These are phyloP conservation scores for Cutaneotrichosporon sp. DNA, from an alignment of 1,284 basidiomycete species.

Conservation along the genomic window DNA sequence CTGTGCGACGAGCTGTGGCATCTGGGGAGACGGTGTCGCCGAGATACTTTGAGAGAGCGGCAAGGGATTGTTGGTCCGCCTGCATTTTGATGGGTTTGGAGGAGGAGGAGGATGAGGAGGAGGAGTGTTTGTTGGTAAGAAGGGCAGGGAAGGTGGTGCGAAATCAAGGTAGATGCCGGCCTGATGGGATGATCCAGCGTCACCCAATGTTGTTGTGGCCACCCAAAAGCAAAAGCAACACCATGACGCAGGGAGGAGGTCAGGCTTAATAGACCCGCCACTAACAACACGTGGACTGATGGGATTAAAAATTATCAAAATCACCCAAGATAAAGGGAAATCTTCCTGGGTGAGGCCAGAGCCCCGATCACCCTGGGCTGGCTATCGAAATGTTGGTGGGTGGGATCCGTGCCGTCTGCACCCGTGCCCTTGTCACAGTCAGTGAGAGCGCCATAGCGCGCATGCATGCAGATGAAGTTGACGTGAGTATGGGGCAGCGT, in stretches of 20 bases:
- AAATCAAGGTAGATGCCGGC: not conserved
- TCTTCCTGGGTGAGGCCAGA: not conserved
- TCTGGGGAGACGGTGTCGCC: slow-evolving; percentile 63
- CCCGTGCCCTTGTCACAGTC: too few species aligned
- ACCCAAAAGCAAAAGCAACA: not conserved
- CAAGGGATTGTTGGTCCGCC: slow-evolving; percentile 43
- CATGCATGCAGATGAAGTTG: not conserved
- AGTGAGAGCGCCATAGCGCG: too few species aligned
- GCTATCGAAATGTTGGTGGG: not conserved
- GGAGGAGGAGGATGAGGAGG: not conserved
- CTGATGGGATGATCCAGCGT: too few species aligned
- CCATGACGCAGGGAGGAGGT: not conserved
- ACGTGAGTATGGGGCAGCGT: not conserved
- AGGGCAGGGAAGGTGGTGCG: slow-evolving; percentile 2
- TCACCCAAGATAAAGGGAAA: not conserved
- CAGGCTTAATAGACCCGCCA: not conserved
- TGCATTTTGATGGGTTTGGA: slow-evolving; percentile 36
- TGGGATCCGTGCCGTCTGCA: not conserved
- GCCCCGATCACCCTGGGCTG: not conserved
- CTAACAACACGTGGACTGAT: not conserved
- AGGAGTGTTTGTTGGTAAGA: slow-evolving; percentile 5
- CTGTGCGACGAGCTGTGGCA: slow-evolving; percentile 71
- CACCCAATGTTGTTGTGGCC: slow-evolving; percentile 9
- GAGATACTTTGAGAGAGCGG: slow-evolving; percentile 45
- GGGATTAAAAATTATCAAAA: not conserved